Evolutionary conservation across 108 stramenopile species (phyloP).

Genomic region (Nitzschia sp.): DNA sequence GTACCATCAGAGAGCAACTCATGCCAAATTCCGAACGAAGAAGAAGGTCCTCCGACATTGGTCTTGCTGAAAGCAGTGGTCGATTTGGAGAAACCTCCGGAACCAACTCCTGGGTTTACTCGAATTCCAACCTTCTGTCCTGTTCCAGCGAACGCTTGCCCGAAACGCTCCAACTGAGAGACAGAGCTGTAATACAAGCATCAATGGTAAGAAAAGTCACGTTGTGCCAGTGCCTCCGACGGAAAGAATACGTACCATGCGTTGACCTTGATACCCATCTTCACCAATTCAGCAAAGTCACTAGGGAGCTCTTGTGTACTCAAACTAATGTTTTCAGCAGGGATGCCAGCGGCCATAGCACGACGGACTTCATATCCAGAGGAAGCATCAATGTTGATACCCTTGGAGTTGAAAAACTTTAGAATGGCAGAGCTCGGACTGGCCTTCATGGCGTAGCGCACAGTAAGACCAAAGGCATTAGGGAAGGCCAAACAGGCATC

Average conservation of each 20-base stretch:
- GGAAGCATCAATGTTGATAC: conserved; percentile 94
- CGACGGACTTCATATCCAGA: conserved; percentile 89
- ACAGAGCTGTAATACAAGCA: conserved; percentile 61
- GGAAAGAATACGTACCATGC: conserved; percentile 58
- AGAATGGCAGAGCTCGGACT: conserved; percentile 91
- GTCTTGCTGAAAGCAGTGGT: conserved; percentile 89
- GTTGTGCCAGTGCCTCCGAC: not conserved
- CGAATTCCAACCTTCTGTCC: conserved; percentile 89
- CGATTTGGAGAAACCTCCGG: conserved; percentile 91
- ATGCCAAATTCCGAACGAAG: conserved; percentile 96
- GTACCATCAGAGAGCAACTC: conserved; percentile 76
- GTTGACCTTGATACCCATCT: conserved; percentile 84
- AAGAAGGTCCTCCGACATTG: conserved; percentile 96
- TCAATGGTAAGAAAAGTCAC: conserved; percentile 8
- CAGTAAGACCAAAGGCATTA: conserved; percentile 94
- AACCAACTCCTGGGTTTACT: conserved; percentile 96
- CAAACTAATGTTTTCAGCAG: conserved; percentile 85
- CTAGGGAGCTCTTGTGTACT: conserved; percentile 91
- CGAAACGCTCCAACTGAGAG: conserved; percentile 88
- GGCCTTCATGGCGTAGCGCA: conserved; percentile 98
- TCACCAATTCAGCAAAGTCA: conserved; percentile 83
- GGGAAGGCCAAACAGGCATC: conserved; percentile 91
- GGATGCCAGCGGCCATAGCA: conserved; percentile 87
- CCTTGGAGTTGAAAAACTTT: conserved; percentile 82
- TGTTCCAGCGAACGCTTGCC: conserved; percentile 74